Base-by-base conservation (phyloP, 768 basidiomycete species). In the Cubamyces lactineus region DNA sequence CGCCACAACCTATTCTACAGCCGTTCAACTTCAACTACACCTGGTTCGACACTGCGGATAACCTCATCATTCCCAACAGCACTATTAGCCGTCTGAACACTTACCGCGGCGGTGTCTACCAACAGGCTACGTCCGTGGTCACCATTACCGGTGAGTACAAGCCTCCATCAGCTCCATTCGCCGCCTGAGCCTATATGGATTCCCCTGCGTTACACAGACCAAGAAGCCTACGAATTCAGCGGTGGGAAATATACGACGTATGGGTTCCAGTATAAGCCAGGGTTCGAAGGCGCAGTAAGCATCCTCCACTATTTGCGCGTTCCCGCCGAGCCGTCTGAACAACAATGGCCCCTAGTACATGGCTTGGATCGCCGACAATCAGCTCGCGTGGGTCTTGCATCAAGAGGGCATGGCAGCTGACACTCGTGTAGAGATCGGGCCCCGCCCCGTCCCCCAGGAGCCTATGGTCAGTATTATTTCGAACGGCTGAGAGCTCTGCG, bases 201-300 rank as follows among this genome's bases (percentile, higher is more conserved):
- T 64, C 17, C 39, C 28, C 3, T 7, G 28, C 28, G 28, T 28
- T 62, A 26, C 11, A 21, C 74, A 84, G 87, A 92, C 71, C 87
- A 87, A 71, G 70, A 76, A 40, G 93, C 92, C 71, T 96, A 96
- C 69, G 81, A 85, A 70, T 72, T 60, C 3, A 77, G 75, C 73
- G 67, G 76, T 58, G 80, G 79, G 15, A 85, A 86, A 68, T 91
- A 80, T 70, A 80, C 86, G 11, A 75, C 83, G 0, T 96, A 92
- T 70, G 94, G 90, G 5, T 91, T 91, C 65, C 91, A 95, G 71
- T 96, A 94, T 71, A 75, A 80, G 61, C 86, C 92, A 71, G 88
- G 88, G n/a, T 84, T 83, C 63, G 78, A 83, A 63, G 73, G 77
- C 60, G 86, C 79, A 39, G 86, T 88, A 61, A 66, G 84, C 80